Evolutionary conservation across 2,329 filamentous ascomycete species (phyloP).

Genomic region (Seiridium cupressi): DNA sequence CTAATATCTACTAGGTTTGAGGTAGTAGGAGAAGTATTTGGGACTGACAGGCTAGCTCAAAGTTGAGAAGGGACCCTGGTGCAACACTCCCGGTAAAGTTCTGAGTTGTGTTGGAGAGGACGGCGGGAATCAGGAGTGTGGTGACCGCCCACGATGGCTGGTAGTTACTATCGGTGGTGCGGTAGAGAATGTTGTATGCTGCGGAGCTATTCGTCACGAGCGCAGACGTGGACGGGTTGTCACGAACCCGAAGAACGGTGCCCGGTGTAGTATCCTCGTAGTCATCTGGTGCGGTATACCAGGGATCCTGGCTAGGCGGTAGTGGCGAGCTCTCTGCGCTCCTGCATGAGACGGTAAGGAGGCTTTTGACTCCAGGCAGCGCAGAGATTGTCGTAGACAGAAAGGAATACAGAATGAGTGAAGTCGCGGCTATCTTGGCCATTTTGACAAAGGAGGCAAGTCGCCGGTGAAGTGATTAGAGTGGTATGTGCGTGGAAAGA

Average conservation of each 20-base stretch:
- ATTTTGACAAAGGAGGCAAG: too few relatives aligned
- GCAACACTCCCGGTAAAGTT: conserved; percentile 26
- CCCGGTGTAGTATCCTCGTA: conserved; percentile 23
- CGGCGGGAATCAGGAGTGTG: conserved; percentile 28
- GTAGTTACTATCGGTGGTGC: conserved; percentile 27
- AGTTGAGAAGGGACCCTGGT: conserved; percentile 30
- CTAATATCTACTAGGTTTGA: too few relatives aligned
- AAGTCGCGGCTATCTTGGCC: too few relatives aligned
- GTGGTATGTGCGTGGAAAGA: too few relatives aligned
- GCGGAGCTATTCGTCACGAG: conserved; percentile 19
- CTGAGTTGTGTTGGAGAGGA: too few relatives aligned
- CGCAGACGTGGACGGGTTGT: conserved; percentile 17
- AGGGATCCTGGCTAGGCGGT: conserved; percentile 17
- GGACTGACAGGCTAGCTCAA: too few relatives aligned
- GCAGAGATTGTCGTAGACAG: too few relatives aligned
- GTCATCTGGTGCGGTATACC: conserved; percentile 15
- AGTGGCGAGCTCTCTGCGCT: not conserved
- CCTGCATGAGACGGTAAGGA: too few relatives aligned
- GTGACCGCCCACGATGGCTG: conserved; percentile 32
- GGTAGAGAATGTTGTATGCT: conserved; percentile 31
- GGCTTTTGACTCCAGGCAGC: too few relatives aligned
- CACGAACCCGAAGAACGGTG: conserved; percentile 28
- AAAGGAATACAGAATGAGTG: too few relatives aligned
- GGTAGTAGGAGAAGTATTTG: too few relatives aligned
- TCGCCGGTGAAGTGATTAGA: too few relatives aligned